phyloP scores from a whole-genome alignment of 805 yeast genomes.

The Candida sphagnicola region DNA sequence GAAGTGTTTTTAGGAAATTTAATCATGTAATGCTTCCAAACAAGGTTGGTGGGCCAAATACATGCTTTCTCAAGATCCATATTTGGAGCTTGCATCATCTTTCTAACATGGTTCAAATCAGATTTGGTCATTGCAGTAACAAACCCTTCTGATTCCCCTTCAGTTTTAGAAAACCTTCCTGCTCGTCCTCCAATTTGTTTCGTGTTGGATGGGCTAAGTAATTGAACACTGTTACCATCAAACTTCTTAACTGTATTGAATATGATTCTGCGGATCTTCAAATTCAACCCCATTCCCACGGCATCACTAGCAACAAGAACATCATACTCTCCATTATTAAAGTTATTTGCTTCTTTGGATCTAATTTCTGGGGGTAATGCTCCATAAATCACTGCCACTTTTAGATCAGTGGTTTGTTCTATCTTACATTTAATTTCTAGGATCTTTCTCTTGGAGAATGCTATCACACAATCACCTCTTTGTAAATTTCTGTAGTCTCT shows the following conservation, averaged over 20 bases:
- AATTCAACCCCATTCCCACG: slow-evolving; percentile 93
- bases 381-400: slow-evolving; percentile 91
- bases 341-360: slow-evolving; percentile 72
- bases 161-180: slow-evolving; percentile 58
- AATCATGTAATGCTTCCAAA: slow-evolving; percentile 65
- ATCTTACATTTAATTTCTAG: slow-evolving; percentile 65
- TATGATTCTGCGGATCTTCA: slow-evolving; percentile 76
- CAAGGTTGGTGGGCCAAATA: slow-evolving; percentile 74
- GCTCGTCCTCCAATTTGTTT: slow-evolving; percentile 98
- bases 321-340: slow-evolving; percentile 77
- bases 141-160: slow-evolving; percentile 39
- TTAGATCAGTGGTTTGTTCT: slow-evolving; percentile 56
- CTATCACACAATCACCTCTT: slow-evolving; percentile 86
- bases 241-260: slow-evolving; percentile 68
- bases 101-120: slow-evolving; percentile 43
- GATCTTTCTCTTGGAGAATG: slow-evolving; percentile 75
- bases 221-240: slow-evolving; percentile 52
- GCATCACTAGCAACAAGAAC: slow-evolving; percentile 95
- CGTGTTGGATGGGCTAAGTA: slow-evolving; percentile 59
- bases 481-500: slow-evolving; percentile 36
- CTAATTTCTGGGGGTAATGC: slow-evolving; percentile 95
- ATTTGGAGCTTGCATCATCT: slow-evolving; percentile 49
- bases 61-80: slow-evolving; percentile 55
- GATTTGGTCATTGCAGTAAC: slow-evolving; percentile 49
- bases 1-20: slow-evolving; percentile 52